Base-by-base conservation (phyloP, 1,284 basidiomycete species). In the Athelia sp. region DNA sequence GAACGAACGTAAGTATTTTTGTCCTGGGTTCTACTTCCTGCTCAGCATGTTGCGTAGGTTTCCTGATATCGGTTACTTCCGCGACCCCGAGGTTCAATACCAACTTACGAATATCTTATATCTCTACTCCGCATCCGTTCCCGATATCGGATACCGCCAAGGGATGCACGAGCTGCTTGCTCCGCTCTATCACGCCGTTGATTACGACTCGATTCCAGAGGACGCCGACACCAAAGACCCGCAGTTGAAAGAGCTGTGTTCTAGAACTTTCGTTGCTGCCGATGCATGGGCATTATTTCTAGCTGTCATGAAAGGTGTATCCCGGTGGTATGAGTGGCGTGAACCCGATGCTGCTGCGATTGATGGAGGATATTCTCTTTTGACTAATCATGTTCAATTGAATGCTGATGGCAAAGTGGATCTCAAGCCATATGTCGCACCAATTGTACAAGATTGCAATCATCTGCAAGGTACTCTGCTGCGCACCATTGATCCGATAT, bases 111-210 rank as follows among this genome's bases (percentile, higher is more conserved):
- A 92, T 55, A 83, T 95, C 23, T 73, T 98, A 15, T 95, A 92
- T 64, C 69, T 97, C 18, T 90, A 88, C 61, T 82, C 87, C 17
- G 75, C 80, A 35, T 79, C 81, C 60, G 82, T 93, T 65, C 81
- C 87, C 1, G 76, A 85, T 46, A 81, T 94, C 18, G 92, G 93
- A 24, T 97, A 97, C 62, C 79, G 94, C 26, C 88, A 96, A 76
- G 94, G 94, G 45, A 97, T 98, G 94, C 94, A 98, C 63, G 94
- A 98, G 63, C 72, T 97, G 3, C 77, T 96, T 6, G 94, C 93
- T 1, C 87, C 90, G 0, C 66, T 96, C 26, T 87, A 90, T 56
- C 81, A 87, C 61, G 84, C 85, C 1, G 74, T 92, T 48, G 88
- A 95, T 62, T 86, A 79, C 56, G 94, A 98, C 68, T 87, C 92